Percentiles rank a stretch among this genome's conserved stretches.
Evolutionary conservation across 2,329 filamentous ascomycete genomes (phyloP).

Genomic region (Calonectria henricotiae): DNA sequence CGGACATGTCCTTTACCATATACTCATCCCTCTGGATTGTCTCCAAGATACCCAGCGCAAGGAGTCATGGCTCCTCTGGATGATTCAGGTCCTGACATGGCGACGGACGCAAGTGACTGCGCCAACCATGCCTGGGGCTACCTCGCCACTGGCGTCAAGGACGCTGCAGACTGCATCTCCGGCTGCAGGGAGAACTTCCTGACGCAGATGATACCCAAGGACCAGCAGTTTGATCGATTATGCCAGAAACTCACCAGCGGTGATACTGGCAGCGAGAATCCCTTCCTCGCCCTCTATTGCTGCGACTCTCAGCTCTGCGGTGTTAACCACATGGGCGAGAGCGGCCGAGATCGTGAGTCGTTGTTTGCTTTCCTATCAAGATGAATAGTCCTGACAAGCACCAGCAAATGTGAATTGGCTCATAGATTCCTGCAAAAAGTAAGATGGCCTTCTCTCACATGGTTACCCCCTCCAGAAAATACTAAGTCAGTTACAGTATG

Average conservation of each 20-base stretch:
- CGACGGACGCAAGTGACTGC: conserved; percentile 41
- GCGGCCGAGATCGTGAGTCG: conserved; percentile 64
- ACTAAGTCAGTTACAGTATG: conserved; percentile 43
- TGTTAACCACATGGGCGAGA: conserved; percentile 57
- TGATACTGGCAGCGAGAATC: conserved; percentile 48
- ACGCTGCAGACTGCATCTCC: conserved; percentile 57
- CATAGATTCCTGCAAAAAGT: conserved; percentile 70
- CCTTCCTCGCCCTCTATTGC: conserved; percentile 67
- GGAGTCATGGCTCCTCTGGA: conserved; percentile 32
- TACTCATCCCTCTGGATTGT: conserved; percentile 25
- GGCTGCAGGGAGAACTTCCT: conserved; percentile 58
- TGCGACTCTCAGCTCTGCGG: conserved; percentile 69
- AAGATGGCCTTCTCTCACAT: conserved; percentile 43
- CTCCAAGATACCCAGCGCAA: not conserved
- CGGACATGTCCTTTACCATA: conserved; percentile 40
- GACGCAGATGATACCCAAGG: conserved; percentile 48
- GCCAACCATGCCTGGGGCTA: conserved; percentile 53
- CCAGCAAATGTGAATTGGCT: conserved; percentile 69
- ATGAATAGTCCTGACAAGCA: conserved; percentile 37
- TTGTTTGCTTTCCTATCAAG: not conserved
- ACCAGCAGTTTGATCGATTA: conserved; percentile 53
- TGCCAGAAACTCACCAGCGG: conserved; percentile 56
- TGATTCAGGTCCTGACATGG: conserved; percentile 13
- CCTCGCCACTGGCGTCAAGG: conserved; percentile 51
- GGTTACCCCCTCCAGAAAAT: not conserved